Base-by-base conservation (phyloP, 202 grass and related monocot genomes). In the Carex arenaria region DNA sequence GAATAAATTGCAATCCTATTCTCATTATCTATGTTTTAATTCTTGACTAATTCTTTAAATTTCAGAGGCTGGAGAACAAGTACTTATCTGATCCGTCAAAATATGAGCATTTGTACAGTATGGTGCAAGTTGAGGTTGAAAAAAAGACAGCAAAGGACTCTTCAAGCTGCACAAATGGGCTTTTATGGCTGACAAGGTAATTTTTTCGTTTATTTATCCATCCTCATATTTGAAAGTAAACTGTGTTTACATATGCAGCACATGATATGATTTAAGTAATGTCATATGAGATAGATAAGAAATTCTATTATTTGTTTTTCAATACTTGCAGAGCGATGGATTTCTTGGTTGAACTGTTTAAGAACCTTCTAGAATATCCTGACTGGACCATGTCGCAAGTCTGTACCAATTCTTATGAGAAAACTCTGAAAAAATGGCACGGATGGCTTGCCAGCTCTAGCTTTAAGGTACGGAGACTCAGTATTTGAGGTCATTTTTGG, bases 101-200 rank as follows among this genome's bases (percentile, higher is more conserved):
- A 83, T 99, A 89, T 84, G 85, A 94, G 62, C 75, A 94, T 51
- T 84, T 99, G 61, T 94, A 99, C 82, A 94, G 36, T 82, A 90
- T 99, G 89, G 88, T 90, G 85, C 85, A 96, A 87, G 91, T 90
- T 86, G 96, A 99, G 87, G 82, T 96, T 83, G 83, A 99, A 88
- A 88, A 88, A 49, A 96, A 99, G 73, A 96, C 90, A 11, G 90
- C 96, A 72, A 99, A 96, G 86, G 87, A 87, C 70, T 90, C 91
- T 15, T 99, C 96, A 19, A 99, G 96, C 72, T 99, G 96, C 71
- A 92, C 97, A 81, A 99, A 99, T 89, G 97, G 97, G 55, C 93
- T 99, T 96, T 89, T 99, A 80, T 96, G 97, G 97, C 85, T 99
- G 57, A 99, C 97, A 51, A 99, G 97, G 97, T 99, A 54, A 78